phyloP scores from a whole-genome alignment of 2,329 filamentous ascomycete species.

The Proliferodiscus dingleyae region DNA sequence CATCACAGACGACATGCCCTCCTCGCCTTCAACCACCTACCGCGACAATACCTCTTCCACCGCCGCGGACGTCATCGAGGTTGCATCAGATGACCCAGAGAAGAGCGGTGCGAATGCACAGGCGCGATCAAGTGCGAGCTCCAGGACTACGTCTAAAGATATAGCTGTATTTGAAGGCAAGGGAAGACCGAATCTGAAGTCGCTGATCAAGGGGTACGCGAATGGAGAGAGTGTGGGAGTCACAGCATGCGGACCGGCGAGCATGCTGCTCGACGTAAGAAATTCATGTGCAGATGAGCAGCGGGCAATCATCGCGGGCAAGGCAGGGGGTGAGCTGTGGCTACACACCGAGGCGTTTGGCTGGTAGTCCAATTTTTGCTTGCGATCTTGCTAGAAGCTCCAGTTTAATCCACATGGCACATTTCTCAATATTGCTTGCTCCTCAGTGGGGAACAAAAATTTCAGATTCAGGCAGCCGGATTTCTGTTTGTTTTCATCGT shows the following conservation, averaged over 20 bases:
- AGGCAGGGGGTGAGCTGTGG: conserved; percentile 3
- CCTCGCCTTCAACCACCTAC: neutral
- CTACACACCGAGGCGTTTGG: conserved; percentile 8
- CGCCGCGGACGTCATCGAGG: neutral
- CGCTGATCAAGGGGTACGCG: neutral
- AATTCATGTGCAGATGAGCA: conserved; percentile 11
- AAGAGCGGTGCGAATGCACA: neutral
- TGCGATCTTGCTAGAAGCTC: too few relatives aligned
- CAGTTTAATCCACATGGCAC: too few relatives aligned
- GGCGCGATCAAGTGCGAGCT: neutral
- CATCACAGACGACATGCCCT: conserved; percentile 2
- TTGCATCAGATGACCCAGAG: neutral
- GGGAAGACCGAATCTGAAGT: conserved; percentile 7
- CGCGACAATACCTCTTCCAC: neutral
- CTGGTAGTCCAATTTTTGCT: too few relatives aligned
- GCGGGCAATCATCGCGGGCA: neutral
- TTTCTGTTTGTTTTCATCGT: too few relatives aligned
- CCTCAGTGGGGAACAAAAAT: too few relatives aligned
- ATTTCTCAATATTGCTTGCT: too few relatives aligned
- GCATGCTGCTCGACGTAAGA: conserved; percentile 10
- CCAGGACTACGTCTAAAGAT: neutral
- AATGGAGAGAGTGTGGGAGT: conserved; percentile 4
- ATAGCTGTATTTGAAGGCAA: conserved; percentile 1
- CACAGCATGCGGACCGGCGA: conserved; percentile 9
- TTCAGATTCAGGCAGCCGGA: too few relatives aligned